A percentile compares a stretch with the other conserved stretches of the same genome.
These are phyloP conservation scores for Penicillium samsonianum DNA, from an alignment of 495 filamentous ascomycete genomes.

Conservation along the genomic window DNA sequence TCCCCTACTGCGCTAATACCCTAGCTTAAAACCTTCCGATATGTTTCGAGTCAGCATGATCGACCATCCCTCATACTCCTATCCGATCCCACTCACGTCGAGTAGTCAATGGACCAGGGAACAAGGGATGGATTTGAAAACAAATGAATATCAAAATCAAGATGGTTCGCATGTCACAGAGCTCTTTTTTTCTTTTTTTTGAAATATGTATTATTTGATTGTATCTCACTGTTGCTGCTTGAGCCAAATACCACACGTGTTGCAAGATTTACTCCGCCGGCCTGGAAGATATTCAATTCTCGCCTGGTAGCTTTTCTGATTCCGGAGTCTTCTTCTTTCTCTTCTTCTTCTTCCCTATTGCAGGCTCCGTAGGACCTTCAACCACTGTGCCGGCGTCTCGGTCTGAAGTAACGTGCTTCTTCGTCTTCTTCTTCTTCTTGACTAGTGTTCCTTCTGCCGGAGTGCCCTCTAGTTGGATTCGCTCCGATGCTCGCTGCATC, in stretches of 20 bases:
- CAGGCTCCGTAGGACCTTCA: background rate
- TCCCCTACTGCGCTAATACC: constrained; percentile 1
- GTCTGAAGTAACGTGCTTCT: constrained; percentile 9
- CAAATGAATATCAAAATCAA: background rate
- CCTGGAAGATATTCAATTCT: constrained; percentile 2
- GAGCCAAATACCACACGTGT: constrained; percentile 2
- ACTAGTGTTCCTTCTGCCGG: constrained; percentile 72
- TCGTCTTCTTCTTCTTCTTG: constrained; percentile 71
- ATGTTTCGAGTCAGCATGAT: constrained; percentile 2
- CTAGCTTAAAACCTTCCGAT: constrained; percentile 1
- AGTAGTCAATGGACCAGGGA: background rate
- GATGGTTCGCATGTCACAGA: background rate
- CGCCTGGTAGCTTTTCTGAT: background rate
- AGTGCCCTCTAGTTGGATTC: constrained; percentile 70
- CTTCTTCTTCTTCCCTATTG: constrained; percentile 16
- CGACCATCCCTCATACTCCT: background rate
- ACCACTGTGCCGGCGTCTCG: constrained; percentile 1
- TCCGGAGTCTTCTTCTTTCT: constrained; percentile 22
- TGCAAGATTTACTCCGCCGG: background rate
- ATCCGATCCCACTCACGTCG: background rate
- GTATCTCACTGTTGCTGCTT: constrained; percentile 4
- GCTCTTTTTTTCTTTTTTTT: background rate
- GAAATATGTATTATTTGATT: constrained; percentile 11
- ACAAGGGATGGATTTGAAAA: background rate
- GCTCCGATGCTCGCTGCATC: constrained; percentile 89